A percentile compares a stretch with the other conserved stretches of the same genome.
Evolutionary conservation across 176 grass and related monocot genomes (phyloP).

Genomic region (Tillandsia fasciculata): DNA sequence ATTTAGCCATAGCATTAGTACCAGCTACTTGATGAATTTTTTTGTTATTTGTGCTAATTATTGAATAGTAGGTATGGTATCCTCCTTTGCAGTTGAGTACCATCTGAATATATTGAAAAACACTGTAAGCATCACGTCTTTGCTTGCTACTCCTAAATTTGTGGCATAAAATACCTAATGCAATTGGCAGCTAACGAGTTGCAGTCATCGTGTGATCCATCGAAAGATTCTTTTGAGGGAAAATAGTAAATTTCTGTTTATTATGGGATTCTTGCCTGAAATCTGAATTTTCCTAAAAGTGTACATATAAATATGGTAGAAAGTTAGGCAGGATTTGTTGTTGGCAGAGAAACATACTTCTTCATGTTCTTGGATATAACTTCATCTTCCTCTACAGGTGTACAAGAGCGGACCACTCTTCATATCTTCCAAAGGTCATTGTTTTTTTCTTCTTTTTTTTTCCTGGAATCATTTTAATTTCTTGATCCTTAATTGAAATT

Average conservation of each 20-base stretch:
- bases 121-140: no score
- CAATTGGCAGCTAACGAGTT: no score
- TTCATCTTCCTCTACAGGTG: conserved; percentile 41
- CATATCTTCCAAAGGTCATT: conserved; percentile 95
- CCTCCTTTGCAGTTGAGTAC: no score
- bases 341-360: background rate
- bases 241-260: background rate
- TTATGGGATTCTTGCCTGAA: background rate
- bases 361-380: conserved; percentile 5
- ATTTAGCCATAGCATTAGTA: no score
- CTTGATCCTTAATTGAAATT: no score
- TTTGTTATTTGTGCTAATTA: no score
- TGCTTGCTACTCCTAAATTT: no score
- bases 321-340: background rate
- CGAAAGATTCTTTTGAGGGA: background rate
- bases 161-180: no score
- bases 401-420: conserved; percentile 97
- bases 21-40: no score
- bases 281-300: background rate
- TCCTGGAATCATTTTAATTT: no score
- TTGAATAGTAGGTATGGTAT: no score
- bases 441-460: background rate
- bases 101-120: no score
- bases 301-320: background rate
- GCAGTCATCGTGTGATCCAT: background rate